These are phyloP conservation scores for Noccaea caerulescens DNA, from an alignment of 345 rosid genomes.

Conservation along the genomic window DNA sequence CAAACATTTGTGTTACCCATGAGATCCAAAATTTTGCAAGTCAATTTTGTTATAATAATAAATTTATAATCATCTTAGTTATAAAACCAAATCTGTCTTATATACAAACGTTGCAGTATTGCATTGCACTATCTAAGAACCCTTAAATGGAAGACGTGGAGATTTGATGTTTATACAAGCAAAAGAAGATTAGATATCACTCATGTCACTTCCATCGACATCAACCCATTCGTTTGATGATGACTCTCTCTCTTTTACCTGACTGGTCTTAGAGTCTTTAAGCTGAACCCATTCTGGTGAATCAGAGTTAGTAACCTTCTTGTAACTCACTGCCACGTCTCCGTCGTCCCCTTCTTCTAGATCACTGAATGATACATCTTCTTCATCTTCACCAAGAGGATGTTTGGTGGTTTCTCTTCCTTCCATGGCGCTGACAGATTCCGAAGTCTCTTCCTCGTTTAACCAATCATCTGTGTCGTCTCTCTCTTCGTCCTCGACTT, in stretches of 20 bases:
- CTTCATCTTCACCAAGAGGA: slow-evolving; percentile 57
- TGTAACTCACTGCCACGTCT: slow-evolving; percentile 49
- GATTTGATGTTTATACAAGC: background rate
- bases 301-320: slow-evolving; percentile 32
- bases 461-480: slow-evolving; percentile 83
- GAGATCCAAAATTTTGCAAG: slow-evolving; percentile 6
- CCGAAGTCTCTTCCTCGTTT: slow-evolving; percentile 68
- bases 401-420: slow-evolving; percentile 36
- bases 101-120: background rate
- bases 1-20: background rate
- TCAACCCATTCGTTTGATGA: slow-evolving; percentile 25
- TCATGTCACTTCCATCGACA: slow-evolving; percentile 14
- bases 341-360: slow-evolving; percentile 66
- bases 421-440: slow-evolving; percentile 45
- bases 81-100: background rate
- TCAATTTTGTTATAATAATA: background rate
- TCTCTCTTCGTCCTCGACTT: slow-evolving; percentile 48
- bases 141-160: background rate
- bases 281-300: slow-evolving; percentile 29
- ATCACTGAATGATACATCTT: slow-evolving; percentile 95
- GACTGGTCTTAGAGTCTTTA: background rate
- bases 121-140: background rate
- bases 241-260: slow-evolving; percentile 20
- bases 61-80: background rate
- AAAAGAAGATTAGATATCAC: slow-evolving; percentile 4